A percentile compares a stretch with the other conserved stretches of the same genome.
These are phyloP conservation scores for Xylariaceae sp. DNA, from an alignment of 2,329 filamentous ascomycete species.

Conservation along the genomic window DNA sequence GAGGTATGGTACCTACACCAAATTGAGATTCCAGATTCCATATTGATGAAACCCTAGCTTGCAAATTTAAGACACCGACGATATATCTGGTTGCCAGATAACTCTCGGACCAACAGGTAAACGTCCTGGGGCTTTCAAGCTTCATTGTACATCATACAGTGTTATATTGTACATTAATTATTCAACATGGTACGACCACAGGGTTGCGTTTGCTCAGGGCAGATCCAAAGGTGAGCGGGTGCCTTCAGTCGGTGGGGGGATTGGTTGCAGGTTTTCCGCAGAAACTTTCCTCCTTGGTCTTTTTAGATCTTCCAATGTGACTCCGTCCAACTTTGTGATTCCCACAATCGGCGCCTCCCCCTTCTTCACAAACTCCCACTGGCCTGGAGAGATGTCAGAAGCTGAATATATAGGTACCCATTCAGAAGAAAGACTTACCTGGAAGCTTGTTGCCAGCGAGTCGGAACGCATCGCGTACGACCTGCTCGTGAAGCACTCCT, in stretches of 20 bases:
- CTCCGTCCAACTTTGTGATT: slow-evolving; percentile 84
- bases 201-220: slow-evolving; percentile 22
- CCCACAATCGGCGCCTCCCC: slow-evolving; percentile 90
- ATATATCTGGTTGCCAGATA: not conserved
- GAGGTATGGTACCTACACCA: not conserved
- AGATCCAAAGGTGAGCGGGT: slow-evolving; percentile 34
- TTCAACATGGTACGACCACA: slow-evolving; percentile 3
- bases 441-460: slow-evolving; percentile 95
- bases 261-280: slow-evolving; percentile 43
- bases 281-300: slow-evolving; percentile 74
- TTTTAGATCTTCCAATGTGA: slow-evolving; percentile 85
- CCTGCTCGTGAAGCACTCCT: slow-evolving; percentile 91
- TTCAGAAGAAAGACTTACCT: slow-evolving; percentile 60
- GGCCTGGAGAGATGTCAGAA: slow-evolving; percentile 54
- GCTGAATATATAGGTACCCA: not conserved
- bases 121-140: not conserved
- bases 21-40: not conserved
- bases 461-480: slow-evolving; percentile 91
- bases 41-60: not conserved
- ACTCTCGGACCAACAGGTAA: not conserved
- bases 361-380: slow-evolving; percentile 94
- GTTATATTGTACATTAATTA: slow-evolving; percentile 24
- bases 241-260: slow-evolving; percentile 27
- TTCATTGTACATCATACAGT: slow-evolving; percentile 13
- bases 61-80: not conserved